Percentiles rank a stretch among this genome's conserved stretches.
Evolutionary conservation across 305 asterid genomes (phyloP).

Genomic region (Fraxinus paxiana): DNA sequence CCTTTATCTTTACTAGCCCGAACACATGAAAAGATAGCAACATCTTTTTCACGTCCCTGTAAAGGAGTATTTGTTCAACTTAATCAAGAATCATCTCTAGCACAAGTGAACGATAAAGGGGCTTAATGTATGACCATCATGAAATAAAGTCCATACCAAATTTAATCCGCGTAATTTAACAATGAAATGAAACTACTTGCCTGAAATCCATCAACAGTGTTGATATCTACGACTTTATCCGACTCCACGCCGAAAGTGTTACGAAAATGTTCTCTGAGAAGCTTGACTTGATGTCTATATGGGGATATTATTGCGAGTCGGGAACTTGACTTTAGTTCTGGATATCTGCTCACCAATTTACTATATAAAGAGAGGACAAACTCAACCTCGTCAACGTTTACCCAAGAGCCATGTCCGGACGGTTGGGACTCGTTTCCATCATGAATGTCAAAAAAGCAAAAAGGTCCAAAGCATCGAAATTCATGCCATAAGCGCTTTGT

Average conservation of each 20-base stretch:
- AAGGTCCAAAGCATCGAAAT: conserved; percentile 87
- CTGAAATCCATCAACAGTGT: conserved; percentile 98
- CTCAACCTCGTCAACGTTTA: conserved; percentile 82
- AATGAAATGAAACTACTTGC: conserved; percentile 28
- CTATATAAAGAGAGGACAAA: conserved; percentile 69
- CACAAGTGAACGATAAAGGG: not conserved
- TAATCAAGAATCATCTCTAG: conserved; percentile 6
- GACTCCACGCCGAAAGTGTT: conserved; percentile 72
- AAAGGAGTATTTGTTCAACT: conserved; percentile 14
- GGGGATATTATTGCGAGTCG: conserved; percentile 89
- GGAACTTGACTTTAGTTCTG: conserved; percentile 83
- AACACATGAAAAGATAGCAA: conserved; percentile 95
- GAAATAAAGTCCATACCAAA: not conserved
- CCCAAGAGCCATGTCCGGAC: conserved; percentile 77
- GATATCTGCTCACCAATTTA: conserved; percentile 69
- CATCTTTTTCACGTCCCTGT: conserved; percentile 96
- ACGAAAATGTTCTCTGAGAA: conserved; percentile 59
- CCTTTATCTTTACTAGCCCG: conserved; percentile 63
- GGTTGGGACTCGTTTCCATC: conserved; percentile 79
- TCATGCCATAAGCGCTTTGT: conserved; percentile 83
- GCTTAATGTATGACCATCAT: not conserved
- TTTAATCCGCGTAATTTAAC: conserved; percentile 7
- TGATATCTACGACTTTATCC: conserved; percentile 78
- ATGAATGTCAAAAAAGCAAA: conserved; percentile 85
- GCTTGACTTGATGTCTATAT: conserved; percentile 77